phyloP scores from a whole-genome alignment of 1,284 basidiomycete genomes.

The Apiotrichum veenhuisii region DNA sequence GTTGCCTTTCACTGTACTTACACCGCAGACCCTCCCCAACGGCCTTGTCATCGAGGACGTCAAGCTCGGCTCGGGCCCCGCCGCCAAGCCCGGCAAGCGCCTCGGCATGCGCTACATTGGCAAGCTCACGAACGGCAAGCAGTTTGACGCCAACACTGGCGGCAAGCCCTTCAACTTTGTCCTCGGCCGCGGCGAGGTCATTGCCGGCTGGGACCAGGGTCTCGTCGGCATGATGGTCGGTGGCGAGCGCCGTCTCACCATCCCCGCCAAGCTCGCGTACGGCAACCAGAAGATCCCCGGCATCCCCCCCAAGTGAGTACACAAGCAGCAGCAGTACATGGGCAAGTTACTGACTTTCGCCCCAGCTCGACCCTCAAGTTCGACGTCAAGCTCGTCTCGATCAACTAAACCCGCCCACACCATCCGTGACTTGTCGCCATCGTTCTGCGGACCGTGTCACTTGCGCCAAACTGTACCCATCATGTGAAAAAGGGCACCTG shows the following conservation, averaged over 20 bases:
- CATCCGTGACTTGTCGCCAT: background rate
- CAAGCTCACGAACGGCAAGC: conserved; percentile 76
- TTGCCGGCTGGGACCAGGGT: conserved; percentile 93
- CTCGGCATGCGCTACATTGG: conserved; percentile 68
- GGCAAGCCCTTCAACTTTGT: conserved; percentile 87
- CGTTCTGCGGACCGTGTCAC: background rate
- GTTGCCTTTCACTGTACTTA: background rate
- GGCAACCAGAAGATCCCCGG: conserved; percentile 54
- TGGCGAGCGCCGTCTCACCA: conserved; percentile 75
- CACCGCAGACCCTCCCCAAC: conserved; percentile 58
- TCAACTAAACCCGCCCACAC: conserved; percentile 42
- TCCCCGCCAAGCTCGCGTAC: conserved; percentile 54
- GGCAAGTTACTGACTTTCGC: background rate
- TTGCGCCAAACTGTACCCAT: background rate
- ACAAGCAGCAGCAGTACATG: background rate
- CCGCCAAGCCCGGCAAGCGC: conserved; percentile 78
- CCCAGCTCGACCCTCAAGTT: conserved; percentile 53
- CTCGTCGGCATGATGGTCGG: conserved; percentile 87
- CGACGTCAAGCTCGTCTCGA: conserved; percentile 56
- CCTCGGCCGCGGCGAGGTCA: conserved; percentile 84
- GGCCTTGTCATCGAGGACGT: conserved; percentile 76
- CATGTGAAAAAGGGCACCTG: background rate
- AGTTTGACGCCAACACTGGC: conserved; percentile 84
- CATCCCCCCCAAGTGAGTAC: conserved; percentile 49
- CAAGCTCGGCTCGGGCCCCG: conserved; percentile 73